Evolutionary conservation across 805 yeast species (phyloP), one percentile per base, ranked within the genome.

Genomic region (Sugiyamaella valdiviana): DNA sequence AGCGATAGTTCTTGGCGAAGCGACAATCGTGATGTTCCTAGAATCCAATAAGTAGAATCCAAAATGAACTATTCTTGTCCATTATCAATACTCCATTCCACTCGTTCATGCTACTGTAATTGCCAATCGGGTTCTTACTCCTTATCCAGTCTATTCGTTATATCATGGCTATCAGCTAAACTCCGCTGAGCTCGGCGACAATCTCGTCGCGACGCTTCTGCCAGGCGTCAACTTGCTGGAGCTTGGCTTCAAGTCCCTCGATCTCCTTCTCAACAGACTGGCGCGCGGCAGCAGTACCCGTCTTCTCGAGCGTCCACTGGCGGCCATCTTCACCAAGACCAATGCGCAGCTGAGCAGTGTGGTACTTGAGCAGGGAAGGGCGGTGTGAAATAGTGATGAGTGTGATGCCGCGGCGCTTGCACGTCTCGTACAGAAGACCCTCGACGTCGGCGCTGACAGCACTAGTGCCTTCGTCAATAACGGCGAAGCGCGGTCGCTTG

Each of bases 391-490:
- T 77, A 1, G 96, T 87, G 48, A 89, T 78, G 54, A 85, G 78
- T 1, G 95, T 84, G 63, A 87, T 83, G 39, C 79, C 76, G 59
- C 81, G 80, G 48, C 69, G 71, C 59, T 80, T 84, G 65, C 89
- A 73, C 54, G 82, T 64, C 60, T 86, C 95, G 66, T 88, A 89
- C 45, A 89, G 71, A 50, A 81, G 78, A 54, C 90, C 96, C 64
- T 89, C 97, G 65, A 85, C 86, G 65, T 89, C 97, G 41, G 83
- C 83, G 45, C 88, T 79, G 10, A 89, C 89, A 0, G 97, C 96
- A 62, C 88, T 86, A 3, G 97, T 89, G n/a, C 95, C 85, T 67
- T 89, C 97, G 66, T 89, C 97, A 52, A 89, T 74, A 2, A 89
- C 79, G 2, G 89, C 88, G 64, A 86, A 86, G 62, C 77, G 76